Evolutionary conservation across 805 yeast genomes (phyloP), one percentile per base, ranked within the genome.

Genomic region (Wickerhamiella domercqiae): DNA sequence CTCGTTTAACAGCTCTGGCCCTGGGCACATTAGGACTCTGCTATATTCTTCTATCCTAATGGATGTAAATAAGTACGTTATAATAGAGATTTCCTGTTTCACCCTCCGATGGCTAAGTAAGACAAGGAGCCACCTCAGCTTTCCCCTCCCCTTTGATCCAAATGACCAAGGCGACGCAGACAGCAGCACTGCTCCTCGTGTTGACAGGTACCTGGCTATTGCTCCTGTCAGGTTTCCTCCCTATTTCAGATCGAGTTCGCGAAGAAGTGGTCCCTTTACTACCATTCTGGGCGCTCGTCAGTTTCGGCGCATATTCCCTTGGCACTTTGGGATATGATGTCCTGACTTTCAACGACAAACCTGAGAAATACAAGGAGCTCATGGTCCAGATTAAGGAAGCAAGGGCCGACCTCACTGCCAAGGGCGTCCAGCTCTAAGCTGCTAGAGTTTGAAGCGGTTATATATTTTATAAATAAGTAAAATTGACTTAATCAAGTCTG

Each of bases 281-380:
- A 41, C 84, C 84, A 24, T 75, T 68, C 64, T 77, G 83, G 84
- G 68, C 63, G 0, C 59, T 77, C 43, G 78, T 77, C 25, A 49
- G 76, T 2, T 75, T 76, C 54, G 84, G 84, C 21, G 62, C 78
- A 29, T 77, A 73, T 50, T 73, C 83, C 14, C 63, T 76, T 49
- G 76, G 69, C 36, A 69, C 78, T 14, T 63, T 76, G 42, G 84
- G 84, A 35, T 69, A 69, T 63, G 81, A 79, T 35, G 75, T 76
- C 13, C 59, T 63, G 50, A 70, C 81, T 1, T 74, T 76, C 62
- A 74, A 76, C 46, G 80, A 76, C 60, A 76, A 77, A 56, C 74
- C 73, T 45, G 77, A 64, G 38, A 76, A 74, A 55, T 73, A 76
- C 57, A 50, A 61, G 45, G 83, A 76, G 53, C 66, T 76, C 50